Conservation (phyloP, 1,139 yeast species). For the Saccharomycopsis hybrid region DNA sequence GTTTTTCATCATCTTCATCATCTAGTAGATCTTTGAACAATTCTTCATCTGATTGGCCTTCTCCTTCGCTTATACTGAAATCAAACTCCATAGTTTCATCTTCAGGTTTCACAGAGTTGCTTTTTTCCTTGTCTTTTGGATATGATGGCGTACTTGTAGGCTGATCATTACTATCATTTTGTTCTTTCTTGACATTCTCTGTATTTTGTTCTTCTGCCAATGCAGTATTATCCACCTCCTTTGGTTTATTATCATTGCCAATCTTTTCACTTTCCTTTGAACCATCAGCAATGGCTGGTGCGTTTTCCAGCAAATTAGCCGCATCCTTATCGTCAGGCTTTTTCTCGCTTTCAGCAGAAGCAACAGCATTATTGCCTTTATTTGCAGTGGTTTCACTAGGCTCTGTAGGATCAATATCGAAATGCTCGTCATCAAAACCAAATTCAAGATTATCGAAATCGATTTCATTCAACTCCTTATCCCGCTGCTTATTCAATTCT, state of each 20-base stretch:
- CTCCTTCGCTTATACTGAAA: slow-evolving; percentile 3
- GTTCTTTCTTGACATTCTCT: too few species aligned
- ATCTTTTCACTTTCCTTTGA: too few species aligned
- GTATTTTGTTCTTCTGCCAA: too few species aligned
- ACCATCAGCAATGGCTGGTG: too few species aligned
- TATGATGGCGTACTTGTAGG: background rate
- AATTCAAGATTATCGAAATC: slow-evolving; percentile 21
- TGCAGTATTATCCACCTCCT: too few species aligned
- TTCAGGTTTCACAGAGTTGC: background rate
- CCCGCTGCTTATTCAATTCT: slow-evolving; percentile 3
- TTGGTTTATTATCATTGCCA: too few species aligned
- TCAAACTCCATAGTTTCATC: slow-evolving; percentile 11
- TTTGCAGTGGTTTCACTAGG: too few species aligned
- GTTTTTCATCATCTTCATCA: background rate
- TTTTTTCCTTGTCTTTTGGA: background rate
- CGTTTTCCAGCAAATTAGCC: too few species aligned
- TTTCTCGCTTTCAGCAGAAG: too few species aligned
- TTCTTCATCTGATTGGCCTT: background rate
- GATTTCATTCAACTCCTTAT: slow-evolving; percentile 13
- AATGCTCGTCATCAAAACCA: slow-evolving; percentile 18
- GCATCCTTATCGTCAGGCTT: too few species aligned
- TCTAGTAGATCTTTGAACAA: background rate
- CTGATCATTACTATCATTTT: background rate
- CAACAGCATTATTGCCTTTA: too few species aligned
- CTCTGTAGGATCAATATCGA: background rate